A percentile compares a stretch with the other conserved stretches of the same genome.
These are phyloP conservation scores for Cenococcum geophilum DNA, from an alignment of 495 filamentous ascomycete genomes.

Conservation along the genomic window DNA sequence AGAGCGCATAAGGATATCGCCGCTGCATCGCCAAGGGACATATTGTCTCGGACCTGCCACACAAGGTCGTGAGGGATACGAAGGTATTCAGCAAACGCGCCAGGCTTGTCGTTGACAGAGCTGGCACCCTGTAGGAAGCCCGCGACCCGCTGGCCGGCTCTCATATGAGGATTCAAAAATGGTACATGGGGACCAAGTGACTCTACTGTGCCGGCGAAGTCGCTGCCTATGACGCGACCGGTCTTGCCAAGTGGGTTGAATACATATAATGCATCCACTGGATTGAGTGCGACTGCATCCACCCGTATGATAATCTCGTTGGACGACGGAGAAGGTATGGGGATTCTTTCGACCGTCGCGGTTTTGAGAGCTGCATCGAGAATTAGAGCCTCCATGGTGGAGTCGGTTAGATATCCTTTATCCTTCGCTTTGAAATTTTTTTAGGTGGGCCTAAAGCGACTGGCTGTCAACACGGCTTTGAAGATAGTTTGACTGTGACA, in stretches of 20 bases:
- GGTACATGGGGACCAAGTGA: slow-evolving; percentile 16
- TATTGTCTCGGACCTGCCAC: slow-evolving; percentile 35
- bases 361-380: slow-evolving; percentile 32
- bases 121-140: slow-evolving; percentile 39
- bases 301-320: slow-evolving; percentile 29
- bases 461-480: neutral
- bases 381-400: slow-evolving; percentile 32
- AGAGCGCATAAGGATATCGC: slow-evolving; percentile 33
- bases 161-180: slow-evolving; percentile 8
- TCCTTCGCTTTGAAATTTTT: neutral
- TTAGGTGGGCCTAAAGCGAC: neutral
- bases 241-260: slow-evolving; percentile 32
- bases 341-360: slow-evolving; percentile 30
- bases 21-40: slow-evolving; percentile 35
- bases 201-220: slow-evolving; percentile 44
- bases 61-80: slow-evolving; percentile 34
- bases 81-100: slow-evolving; percentile 44
- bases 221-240: slow-evolving; percentile 40
- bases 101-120: slow-evolving; percentile 35
- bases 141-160: slow-evolving; percentile 25
- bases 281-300: slow-evolving; percentile 31
- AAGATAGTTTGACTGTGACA: neutral
- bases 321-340: slow-evolving; percentile 22
- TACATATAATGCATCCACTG: slow-evolving; percentile 39
- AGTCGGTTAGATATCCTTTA: neutral